phyloP scores from a whole-genome alignment of 192 early-diverging fungal species.

The Coemansia sp. region DNA sequence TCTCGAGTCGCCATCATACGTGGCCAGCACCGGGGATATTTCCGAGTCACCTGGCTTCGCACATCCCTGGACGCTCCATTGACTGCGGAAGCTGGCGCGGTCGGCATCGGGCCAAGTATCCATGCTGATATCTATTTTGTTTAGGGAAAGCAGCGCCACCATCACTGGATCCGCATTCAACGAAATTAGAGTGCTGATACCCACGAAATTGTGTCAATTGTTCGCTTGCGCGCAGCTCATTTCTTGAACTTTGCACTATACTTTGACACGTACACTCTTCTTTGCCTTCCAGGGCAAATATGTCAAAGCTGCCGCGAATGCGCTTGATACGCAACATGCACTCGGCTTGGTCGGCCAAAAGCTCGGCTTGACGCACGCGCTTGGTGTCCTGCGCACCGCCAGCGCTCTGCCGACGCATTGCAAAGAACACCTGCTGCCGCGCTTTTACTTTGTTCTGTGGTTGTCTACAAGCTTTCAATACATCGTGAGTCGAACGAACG shows the following conservation, averaged over 20 bases:
- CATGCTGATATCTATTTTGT: slow-evolving; percentile 7
- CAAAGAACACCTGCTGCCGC: slow-evolving; percentile 17
- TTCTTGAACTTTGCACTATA: not conserved
- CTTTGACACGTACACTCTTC: slow-evolving; percentile 11
- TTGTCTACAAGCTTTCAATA: not conserved
- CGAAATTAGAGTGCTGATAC: not conserved
- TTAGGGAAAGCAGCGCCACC: not conserved
- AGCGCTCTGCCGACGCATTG: slow-evolving; percentile 4
- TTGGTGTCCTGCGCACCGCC: not conserved
- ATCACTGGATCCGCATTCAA: slow-evolving; percentile 1
- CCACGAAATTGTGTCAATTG: not conserved
- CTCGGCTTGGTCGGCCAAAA: not conserved
- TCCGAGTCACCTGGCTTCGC: not conserved
- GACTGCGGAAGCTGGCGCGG: not conserved
- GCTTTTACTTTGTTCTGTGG: slow-evolving; percentile 3
- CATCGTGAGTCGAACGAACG: not conserved
- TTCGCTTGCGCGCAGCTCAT: not conserved
- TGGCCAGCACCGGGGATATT: slow-evolving; percentile 3
- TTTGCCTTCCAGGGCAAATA: slow-evolving; percentile 18
- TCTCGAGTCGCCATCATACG: slow-evolving; percentile 9
- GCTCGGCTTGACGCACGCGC: not conserved
- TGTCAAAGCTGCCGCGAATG: slow-evolving; percentile 21
- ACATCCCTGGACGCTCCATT: not conserved
- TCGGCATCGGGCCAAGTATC: not conserved
- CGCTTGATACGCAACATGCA: slow-evolving; percentile 1